These are phyloP conservation scores for Stachybotrys elegans DNA, from an alignment of 2,329 filamentous ascomycete genomes.

Conservation along the genomic window DNA sequence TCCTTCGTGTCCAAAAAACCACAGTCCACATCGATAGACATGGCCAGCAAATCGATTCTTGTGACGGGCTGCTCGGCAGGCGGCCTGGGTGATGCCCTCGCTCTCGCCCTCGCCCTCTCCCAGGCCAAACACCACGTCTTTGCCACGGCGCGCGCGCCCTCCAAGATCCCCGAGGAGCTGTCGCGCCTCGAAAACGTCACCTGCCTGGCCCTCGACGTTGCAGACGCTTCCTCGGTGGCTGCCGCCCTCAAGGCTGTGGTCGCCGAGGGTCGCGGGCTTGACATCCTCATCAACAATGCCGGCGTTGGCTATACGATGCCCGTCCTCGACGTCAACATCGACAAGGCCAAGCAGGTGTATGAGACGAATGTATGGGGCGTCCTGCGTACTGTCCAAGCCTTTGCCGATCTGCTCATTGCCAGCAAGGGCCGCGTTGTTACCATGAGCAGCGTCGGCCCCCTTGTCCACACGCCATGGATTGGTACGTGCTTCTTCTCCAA, in stretches of 20 bases:
- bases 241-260: conserved; percentile 9
- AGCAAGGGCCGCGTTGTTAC: conserved; percentile 21
- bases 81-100: conserved; percentile 17
- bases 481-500: not conserved
- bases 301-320: conserved; percentile 19
- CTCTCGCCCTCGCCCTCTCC: conserved; percentile 10
- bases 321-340: conserved; percentile 16
- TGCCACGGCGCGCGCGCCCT: conserved; percentile 21
- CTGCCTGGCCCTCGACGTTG: conserved; percentile 24
- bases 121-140: conserved; percentile 21
- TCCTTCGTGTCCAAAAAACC: too few relatives aligned
- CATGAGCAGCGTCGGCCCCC: conserved; percentile 19
- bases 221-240: conserved; percentile 16
- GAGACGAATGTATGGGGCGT: conserved; percentile 25
- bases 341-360: conserved; percentile 16
- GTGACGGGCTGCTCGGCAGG: conserved; percentile 19
- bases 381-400: conserved; percentile 21
- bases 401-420: conserved; percentile 18
- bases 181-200: conserved; percentile 14
- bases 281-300: conserved; percentile 27
- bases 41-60: conserved; percentile 16
- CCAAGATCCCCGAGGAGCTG: conserved; percentile 19
- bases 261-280: conserved; percentile 12
- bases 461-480: not conserved
- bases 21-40: too few relatives aligned